These are phyloP conservation scores for Boletus rex-veris DNA, from an alignment of 768 basidiomycete genomes.

Conservation along the genomic window DNA sequence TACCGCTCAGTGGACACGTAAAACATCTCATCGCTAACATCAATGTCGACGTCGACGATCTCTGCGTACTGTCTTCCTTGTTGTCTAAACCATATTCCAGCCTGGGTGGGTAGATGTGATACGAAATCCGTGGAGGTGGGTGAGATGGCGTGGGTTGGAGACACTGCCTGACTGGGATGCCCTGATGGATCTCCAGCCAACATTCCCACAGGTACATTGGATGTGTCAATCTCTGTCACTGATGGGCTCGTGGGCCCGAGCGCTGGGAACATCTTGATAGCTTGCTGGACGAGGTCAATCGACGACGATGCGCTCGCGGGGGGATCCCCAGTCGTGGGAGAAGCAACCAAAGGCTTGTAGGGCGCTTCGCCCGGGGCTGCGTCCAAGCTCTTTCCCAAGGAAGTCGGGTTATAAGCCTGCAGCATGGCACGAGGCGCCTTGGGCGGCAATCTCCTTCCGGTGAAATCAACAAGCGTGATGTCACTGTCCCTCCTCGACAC, in stretches of 20 bases:
- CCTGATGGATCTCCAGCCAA: background rate
- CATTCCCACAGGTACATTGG: background rate
- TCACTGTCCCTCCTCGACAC: slow-evolving; percentile 25
- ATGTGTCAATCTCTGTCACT: background rate
- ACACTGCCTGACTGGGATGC: background rate
- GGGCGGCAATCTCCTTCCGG: slow-evolving; percentile 10
- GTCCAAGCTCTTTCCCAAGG: background rate
- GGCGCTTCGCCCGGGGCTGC: background rate
- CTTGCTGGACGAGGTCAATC: slow-evolving; percentile 4
- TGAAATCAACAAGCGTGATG: slow-evolving; percentile 20
- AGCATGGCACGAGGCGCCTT: slow-evolving; percentile 24
- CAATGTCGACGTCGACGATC: slow-evolving; percentile 22
- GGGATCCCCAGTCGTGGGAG: slow-evolving; percentile 2
- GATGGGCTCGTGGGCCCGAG: background rate
- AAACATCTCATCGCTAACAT: slow-evolving; percentile 23
- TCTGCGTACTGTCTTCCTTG: slow-evolving; percentile 18
- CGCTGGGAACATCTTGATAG: slow-evolving; percentile 5
- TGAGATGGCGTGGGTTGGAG: background rate
- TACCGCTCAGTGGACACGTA: slow-evolving; percentile 15
- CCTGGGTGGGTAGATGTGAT: slow-evolving; percentile 13
- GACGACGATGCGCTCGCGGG: background rate
- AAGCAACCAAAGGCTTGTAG: background rate
- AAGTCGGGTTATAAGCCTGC: slow-evolving; percentile 1
- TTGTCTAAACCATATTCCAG: slow-evolving; percentile 28
- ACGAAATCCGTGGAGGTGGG: slow-evolving; percentile 4